Conservation (phyloP, 768 basidiomycete species). For the Russula griseocarnosa region DNA sequence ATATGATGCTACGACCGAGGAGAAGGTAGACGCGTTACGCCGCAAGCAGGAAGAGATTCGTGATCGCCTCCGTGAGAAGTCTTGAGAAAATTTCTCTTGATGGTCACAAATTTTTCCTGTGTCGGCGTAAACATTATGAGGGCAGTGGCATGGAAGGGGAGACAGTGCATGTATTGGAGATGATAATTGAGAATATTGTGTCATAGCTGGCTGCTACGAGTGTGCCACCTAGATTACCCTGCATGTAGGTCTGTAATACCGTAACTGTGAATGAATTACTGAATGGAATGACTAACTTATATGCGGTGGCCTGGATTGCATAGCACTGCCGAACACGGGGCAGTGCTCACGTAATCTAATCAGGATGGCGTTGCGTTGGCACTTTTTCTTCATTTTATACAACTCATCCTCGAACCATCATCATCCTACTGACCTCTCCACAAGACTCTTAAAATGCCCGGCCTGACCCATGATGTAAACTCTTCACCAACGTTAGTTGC, state of each 20-base stretch:
- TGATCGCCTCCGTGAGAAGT: slow-evolving; percentile 51
- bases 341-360: neutral
- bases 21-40: slow-evolving; percentile 72
- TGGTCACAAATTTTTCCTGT: too few relatives aligned
- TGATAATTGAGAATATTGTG: too few relatives aligned
- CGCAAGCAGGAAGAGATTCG: slow-evolving; percentile 61
- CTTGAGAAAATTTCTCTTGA: neutral
- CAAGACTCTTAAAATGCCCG: slow-evolving; percentile 9
- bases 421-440: neutral
- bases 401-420: neutral
- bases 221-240: neutral
- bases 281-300: too few relatives aligned
- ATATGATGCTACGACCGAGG: slow-evolving; percentile 87
- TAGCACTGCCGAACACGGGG: neutral
- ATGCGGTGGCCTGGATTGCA: too few relatives aligned
- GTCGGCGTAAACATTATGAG: neutral
- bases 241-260: neutral
- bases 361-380: neutral
- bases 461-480: slow-evolving; percentile 12
- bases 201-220: neutral
- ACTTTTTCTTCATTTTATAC: too few relatives aligned
- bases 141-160: neutral
- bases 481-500: slow-evolving; percentile 12
- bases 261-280: neutral
- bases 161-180: neutral